Evolutionary conservation across 2,329 filamentous ascomycete species (phyloP).

Genomic region (Phoma herbarum): DNA sequence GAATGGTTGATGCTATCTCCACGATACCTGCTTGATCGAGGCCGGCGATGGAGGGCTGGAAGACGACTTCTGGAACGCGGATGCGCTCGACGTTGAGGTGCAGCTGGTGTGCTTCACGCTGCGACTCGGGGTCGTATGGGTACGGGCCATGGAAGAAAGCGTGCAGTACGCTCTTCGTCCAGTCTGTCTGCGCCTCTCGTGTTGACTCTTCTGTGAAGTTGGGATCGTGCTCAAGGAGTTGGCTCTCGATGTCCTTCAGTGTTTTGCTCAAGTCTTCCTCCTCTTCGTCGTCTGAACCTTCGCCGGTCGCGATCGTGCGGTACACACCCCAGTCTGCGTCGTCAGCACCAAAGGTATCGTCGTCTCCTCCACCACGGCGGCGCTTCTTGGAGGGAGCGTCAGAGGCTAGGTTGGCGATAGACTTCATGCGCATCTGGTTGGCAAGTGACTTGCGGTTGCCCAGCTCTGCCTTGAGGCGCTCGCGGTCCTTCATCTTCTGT

Average conservation of each 20-base stretch:
- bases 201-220: constrained; percentile 93
- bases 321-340: constrained; percentile 99
- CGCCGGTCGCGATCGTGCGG: constrained; percentile 86
- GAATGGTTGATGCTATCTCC: constrained; percentile 89
- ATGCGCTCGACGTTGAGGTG: constrained; percentile 98
- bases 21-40: constrained; percentile 92
- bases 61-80: constrained; percentile 90
- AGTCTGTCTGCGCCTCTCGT: constrained; percentile 89
- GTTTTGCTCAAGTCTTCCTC: constrained; percentile 82
- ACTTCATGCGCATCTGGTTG: constrained; percentile 98
- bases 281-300: constrained; percentile 84
- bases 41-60: constrained; percentile 90
- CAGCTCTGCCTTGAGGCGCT: constrained; percentile 90
- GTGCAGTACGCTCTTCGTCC: constrained; percentile 91
- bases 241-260: constrained; percentile 80
- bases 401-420: constrained; percentile 91
- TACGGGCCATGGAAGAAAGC: constrained; percentile 88
- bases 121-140: constrained; percentile 81
- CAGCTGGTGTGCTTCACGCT: constrained; percentile 83
- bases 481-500: constrained; percentile 89
- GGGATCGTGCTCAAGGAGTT: constrained; percentile 86
- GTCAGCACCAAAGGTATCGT: constrained; percentile 96
- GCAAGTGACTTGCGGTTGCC: constrained; percentile 97
- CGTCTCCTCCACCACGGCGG: constrained; percentile 83
- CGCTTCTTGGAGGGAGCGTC: constrained; percentile 86